Evolutionary conservation across 192 early-diverging fungal species (phyloP), one percentile per base, ranked within the genome.

Genomic region (Podochytrium sp.): DNA sequence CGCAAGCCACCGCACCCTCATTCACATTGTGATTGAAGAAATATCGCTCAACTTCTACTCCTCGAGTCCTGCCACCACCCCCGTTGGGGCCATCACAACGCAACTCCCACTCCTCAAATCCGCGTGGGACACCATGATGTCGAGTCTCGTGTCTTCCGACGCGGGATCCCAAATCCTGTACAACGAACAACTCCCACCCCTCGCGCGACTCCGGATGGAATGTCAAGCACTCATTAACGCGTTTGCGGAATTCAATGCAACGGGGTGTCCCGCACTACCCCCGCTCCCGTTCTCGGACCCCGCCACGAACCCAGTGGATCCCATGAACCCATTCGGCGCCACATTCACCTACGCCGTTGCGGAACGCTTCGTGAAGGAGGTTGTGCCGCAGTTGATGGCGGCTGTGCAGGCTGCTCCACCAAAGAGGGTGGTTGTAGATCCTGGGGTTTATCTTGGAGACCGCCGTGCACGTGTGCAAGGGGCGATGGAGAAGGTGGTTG

Each of bases 1-100:
- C 86, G 92, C 93, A 27, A 82, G 91, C 53, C 92, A 95, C 57
- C 87, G 92, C 23, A 89, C 93, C 71, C 79, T 96, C 51, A 87
- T 89, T 2, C 83, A 88, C 52, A 86, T 95, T 27, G 80, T 93
- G 0, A 78, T 94, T 35, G 93, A 97, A 61, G 95, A 95, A 74
- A 92, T 91, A 84, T 91, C 92, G 2, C 56, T 29, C 14, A 63
- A 57, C 47, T 80, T 59, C 57, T 50, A 71, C 32, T 62, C 53
- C 37, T 6, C 29, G 20, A 51, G 56, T 4, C 20, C 69, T 29
- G 72, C 43, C 29, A 16, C 38, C 42, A 58, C 37, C 4, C n/a
- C n/a, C n/a, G 65, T 59, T 25, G 77, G 74, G n/a, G 76, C 73
- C 6, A 50, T 87, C n/a, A 50, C 80, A 2, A 55, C 65, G 2